A percentile compares a stretch with the other conserved stretches of the same genome.
phyloP scores from a whole-genome alignment of 2,329 filamentous ascomycete species.

The Zalaria sp. region DNA sequence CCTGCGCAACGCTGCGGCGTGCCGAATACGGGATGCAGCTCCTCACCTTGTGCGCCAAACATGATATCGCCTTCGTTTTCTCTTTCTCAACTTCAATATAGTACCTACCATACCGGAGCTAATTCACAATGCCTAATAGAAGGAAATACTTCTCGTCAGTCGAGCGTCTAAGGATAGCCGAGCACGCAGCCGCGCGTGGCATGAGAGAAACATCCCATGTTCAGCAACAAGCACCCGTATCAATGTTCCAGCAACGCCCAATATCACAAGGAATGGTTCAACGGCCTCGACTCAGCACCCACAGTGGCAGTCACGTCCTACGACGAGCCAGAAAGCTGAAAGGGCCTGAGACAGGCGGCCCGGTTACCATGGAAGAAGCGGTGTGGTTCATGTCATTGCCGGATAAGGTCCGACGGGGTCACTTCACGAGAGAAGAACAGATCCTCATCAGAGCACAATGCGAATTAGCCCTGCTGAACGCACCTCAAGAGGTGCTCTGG shows the following conservation, averaged over 20 bases:
- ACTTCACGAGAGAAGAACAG: conserved; percentile 61
- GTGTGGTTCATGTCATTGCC: conserved; percentile 58
- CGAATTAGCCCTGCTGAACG: conserved; percentile 21
- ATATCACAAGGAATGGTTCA: no score
- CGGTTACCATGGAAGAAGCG: conserved; percentile 34
- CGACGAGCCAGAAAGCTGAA: neutral
- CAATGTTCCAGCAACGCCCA: no score
- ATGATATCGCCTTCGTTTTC: no score
- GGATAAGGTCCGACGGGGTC: conserved; percentile 55
- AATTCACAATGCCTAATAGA: neutral
- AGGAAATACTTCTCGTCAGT: neutral
- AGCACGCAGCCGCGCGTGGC: neutral
- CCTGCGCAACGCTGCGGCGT: no score
- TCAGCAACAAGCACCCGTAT: no score
- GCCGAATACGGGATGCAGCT: no score
- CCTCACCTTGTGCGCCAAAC: no score
- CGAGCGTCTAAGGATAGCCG: neutral
- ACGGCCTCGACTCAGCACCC: no score
- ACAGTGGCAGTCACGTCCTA: no score
- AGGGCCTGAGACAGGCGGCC: neutral
- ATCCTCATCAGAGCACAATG: conserved; percentile 41
- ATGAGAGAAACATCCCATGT: no score
- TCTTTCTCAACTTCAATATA: no score
- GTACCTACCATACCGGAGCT: no score
- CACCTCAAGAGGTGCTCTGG: conserved; percentile 1